Evolutionary conservation across 768 basidiomycete species (phyloP), one percentile per base, ranked within the genome.

Genomic region (Serendipita sp.): DNA sequence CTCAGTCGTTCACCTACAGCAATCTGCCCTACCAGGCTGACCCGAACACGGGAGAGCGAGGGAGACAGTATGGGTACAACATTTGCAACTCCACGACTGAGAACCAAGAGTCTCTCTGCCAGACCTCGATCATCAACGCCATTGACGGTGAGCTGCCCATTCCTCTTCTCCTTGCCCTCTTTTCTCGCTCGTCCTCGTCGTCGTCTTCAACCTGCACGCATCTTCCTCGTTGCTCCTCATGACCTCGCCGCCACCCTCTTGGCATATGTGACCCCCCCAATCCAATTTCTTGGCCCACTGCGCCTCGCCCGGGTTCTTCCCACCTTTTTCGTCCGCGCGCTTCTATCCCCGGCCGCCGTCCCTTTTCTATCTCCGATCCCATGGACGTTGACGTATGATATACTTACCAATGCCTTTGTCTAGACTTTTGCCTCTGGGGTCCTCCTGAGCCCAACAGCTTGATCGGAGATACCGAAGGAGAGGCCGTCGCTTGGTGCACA

Each of bases 111-210:
- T 86, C 88, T 0, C 72, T 81, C 41, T 90, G 88, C 72, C 88
- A 90, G 73, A 89, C 86, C 0, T 75, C 78, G 7, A 81, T 82
- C 73, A 75, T 85, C 65, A 88, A 87, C 81, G 79, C 72, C 66
- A 77, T 80, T 10, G 71, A 73, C 35, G 83, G 38, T 41, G 4
- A 41, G 38, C 38, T 41, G 38, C 38, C 13, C 38, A 3, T 41
- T 3, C 38, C 13, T 3, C 38, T 13, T 41, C 38, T 41, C 38
- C 13, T 41, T 41, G 4, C 38, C 13, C 38, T 41, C 3, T 13
- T 13, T 41, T 41, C 38, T 41, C 38, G 3, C 38, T n/a, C n/a
- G n/a, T 8, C 30, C n/a, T 16, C 8, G 4, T 51, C 30, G 30
- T 18, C n/a, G 48, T 51, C 4, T 51, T 32, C 48, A 51, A 51